phyloP scores from a whole-genome alignment of 2,329 filamentous ascomycete genomes.

The Ceratocystis destructans region DNA sequence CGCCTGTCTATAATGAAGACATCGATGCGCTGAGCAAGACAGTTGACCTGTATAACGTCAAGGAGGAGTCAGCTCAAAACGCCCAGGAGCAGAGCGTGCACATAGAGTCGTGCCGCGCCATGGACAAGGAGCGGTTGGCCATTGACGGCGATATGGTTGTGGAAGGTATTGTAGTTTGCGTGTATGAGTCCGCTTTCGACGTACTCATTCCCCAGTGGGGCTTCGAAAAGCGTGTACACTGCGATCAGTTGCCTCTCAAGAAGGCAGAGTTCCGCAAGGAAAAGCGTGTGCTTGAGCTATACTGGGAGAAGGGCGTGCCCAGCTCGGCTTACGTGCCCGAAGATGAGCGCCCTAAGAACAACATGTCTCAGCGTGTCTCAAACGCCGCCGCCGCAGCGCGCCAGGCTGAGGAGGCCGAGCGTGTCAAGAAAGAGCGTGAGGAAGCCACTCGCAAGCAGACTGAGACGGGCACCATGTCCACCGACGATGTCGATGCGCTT shows the following conservation, averaged over 20 bases:
- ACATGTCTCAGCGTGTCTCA: slow-evolving; percentile 55
- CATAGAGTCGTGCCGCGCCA: slow-evolving; percentile 89
- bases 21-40: slow-evolving; percentile 80
- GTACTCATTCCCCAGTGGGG: slow-evolving; percentile 96
- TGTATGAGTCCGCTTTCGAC: slow-evolving; percentile 97
- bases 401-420: slow-evolving; percentile 69
- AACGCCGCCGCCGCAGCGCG: slow-evolving; percentile 64
- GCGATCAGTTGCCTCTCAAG: slow-evolving; percentile 91
- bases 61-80: slow-evolving; percentile 95
- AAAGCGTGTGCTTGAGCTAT: slow-evolving; percentile 83
- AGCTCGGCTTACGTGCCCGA: slow-evolving; percentile 94
- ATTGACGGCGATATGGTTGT: slow-evolving; percentile 83
- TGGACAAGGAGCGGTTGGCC: slow-evolving; percentile 83
- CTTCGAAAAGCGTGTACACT: slow-evolving; percentile 98
- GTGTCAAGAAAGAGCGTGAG: slow-evolving; percentile 71
- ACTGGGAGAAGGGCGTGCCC: slow-evolving; percentile 98
- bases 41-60: slow-evolving; percentile 91
- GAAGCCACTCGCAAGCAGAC: slow-evolving; percentile 87
- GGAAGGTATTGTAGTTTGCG: slow-evolving; percentile 89
- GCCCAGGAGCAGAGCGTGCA: slow-evolving; percentile 98
- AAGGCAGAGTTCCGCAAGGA: slow-evolving; percentile 99
- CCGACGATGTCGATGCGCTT: slow-evolving; percentile 84
- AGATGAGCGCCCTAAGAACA: slow-evolving; percentile 84
- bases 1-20: slow-evolving; percentile 59
- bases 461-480: slow-evolving; percentile 85